Evolutionary conservation across 2,329 filamentous ascomycete genomes (phyloP).

Genomic region (Fusarium mundagurra): DNA sequence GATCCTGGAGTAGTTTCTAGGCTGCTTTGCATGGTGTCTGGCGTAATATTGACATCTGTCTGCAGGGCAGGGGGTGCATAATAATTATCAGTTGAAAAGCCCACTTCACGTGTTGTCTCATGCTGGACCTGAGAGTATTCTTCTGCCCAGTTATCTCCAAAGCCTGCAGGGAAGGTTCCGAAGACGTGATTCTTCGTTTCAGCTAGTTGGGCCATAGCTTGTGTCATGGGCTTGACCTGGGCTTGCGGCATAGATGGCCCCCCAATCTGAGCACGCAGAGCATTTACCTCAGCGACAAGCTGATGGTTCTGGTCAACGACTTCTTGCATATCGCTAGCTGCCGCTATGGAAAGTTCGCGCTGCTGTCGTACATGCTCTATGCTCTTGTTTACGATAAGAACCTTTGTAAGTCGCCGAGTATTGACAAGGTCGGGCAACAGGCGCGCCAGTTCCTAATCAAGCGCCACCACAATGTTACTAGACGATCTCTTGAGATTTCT

Average conservation of each 20-base stretch:
- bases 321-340: conserved; percentile 1
- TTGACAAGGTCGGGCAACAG: conserved; percentile 1
- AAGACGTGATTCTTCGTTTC: conserved; percentile 11
- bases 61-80: background rate
- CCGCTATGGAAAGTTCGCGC: background rate
- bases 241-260: background rate
- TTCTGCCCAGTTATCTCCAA: conserved; percentile 9
- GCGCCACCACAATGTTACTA: background rate
- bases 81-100: background rate
- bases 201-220: conserved; percentile 11
- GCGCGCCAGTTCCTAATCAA: conserved; percentile 8
- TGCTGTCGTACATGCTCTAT: conserved; percentile 13
- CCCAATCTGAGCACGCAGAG: background rate
- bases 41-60: background rate
- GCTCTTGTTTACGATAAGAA: conserved; percentile 19
- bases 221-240: background rate
- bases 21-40: background rate
- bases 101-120: background rate
- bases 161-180: background rate
- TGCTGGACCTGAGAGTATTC: background rate
- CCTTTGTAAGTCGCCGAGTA: conserved; percentile 12
- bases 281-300: conserved; percentile 4
- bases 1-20: background rate
- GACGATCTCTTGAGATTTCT: background rate
- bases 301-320: background rate